A percentile compares a stretch with the other conserved stretches of the same genome.
phyloP scores from a whole-genome alignment of 1,139 yeast species.

The Kurtzmaniella natalensis region DNA sequence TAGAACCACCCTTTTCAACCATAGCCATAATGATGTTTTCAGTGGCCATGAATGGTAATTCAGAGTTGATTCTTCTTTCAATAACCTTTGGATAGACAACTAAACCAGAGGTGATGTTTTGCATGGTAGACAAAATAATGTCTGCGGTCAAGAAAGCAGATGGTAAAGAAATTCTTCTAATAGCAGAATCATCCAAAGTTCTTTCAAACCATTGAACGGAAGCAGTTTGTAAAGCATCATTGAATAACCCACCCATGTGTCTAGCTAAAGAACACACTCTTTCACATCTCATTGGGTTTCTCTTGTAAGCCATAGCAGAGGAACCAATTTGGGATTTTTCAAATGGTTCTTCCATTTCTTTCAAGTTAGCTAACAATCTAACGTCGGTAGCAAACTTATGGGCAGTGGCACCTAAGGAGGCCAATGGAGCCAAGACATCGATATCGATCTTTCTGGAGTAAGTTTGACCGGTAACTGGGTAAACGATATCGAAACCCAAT shows the following conservation, averaged over 20 bases:
- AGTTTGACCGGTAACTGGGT: conserved; percentile 98
- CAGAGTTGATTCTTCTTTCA: conserved; percentile 91
- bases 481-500: conserved; percentile 89
- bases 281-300: conserved; percentile 99
- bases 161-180: conserved; percentile 94
- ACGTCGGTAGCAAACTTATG: conserved; percentile 98
- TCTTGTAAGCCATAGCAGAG: conserved; percentile 98
- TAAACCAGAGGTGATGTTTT: conserved; percentile 89
- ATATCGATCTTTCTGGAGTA: conserved; percentile 97
- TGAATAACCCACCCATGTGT: conserved; percentile 87
- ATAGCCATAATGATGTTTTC: conserved; percentile 99
- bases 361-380: conserved; percentile 91
- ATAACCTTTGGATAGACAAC: conserved; percentile 98
- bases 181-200: conserved; percentile 97
- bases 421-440: conserved; percentile 87
- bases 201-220: conserved; percentile 99
- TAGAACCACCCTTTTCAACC: conserved; percentile 96
- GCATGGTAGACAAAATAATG: conserved; percentile 81
- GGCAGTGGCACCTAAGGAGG: conserved; percentile 93
- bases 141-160: conserved; percentile 96
- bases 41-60: conserved; percentile 99
- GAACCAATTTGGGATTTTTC: conserved; percentile 98
- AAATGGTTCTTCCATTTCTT: conserved; percentile 97
- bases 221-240: conserved; percentile 93
- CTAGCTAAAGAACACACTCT: conserved; percentile 96